Percentiles rank a stretch among this genome's conserved stretches.
Conservation (phyloP, 73 alveolate genomes). For the Paramecium biaurelia region DNA sequence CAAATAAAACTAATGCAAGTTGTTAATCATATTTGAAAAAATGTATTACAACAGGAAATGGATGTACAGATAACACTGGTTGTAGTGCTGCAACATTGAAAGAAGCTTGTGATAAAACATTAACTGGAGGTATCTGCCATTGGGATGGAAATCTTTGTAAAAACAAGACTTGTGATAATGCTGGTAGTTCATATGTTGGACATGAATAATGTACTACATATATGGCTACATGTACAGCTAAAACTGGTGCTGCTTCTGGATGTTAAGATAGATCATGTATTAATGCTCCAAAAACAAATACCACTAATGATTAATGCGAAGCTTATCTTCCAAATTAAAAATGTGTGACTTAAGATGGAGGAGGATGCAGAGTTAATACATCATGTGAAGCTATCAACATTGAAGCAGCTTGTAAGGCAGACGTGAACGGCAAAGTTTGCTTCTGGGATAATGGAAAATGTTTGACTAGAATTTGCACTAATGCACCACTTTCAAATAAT, state of each 20-base stretch:
- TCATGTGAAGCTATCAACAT: neutral
- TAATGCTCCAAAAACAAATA: neutral
- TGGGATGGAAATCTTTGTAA: neutral
- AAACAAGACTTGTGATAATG: neutral
- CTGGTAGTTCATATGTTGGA: neutral
- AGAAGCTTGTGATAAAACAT: neutral
- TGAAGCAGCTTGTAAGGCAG: neutral
- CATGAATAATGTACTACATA: neutral
- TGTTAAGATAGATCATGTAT: neutral
- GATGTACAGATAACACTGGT: neutral
- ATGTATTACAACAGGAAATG: conserved; percentile 30
- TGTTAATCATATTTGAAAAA: neutral
- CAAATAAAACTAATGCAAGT: neutral
- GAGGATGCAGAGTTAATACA: neutral
- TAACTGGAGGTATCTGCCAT: neutral
- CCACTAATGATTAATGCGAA: neutral
- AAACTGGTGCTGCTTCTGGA: neutral
- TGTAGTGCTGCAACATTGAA: neutral
- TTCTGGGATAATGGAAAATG: conserved; percentile 4
- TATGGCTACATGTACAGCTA: neutral
- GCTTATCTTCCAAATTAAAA: neutral
- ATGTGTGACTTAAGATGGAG: conserved; percentile 3
- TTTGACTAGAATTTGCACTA: neutral
- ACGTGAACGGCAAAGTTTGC: neutral
- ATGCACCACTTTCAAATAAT: neutral